Conservation (phyloP, 2,329 filamentous ascomycete species). For the Nannizziopsis arthrosporioides region DNA sequence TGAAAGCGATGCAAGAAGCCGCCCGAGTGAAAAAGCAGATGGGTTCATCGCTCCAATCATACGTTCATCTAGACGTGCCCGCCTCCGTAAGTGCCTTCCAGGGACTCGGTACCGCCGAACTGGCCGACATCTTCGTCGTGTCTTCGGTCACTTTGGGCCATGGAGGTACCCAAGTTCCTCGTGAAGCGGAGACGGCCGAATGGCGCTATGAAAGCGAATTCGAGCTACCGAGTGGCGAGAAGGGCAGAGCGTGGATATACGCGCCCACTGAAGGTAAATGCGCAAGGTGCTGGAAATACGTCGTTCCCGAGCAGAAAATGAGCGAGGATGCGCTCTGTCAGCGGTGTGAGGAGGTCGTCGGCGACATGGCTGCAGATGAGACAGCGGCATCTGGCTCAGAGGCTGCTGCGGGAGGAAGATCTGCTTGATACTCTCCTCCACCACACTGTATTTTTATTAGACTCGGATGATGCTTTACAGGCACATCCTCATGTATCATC, state of each 20-base stretch:
- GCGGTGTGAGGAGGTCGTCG: constrained; percentile 59
- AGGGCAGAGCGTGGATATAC: constrained; percentile 32
- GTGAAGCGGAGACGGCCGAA: constrained; percentile 23
- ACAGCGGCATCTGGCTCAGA: background rate
- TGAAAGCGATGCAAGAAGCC: constrained; percentile 65
- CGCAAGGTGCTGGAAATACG: constrained; percentile 77
- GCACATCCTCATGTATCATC: too few species aligned
- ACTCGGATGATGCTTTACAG: too few species aligned
- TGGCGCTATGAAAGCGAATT: constrained; percentile 37
- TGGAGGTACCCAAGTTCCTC: constrained; percentile 21
- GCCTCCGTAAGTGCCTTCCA: constrained; percentile 19
- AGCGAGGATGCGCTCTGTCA: constrained; percentile 55
- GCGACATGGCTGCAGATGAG: constrained; percentile 18
- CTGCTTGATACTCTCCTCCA: background rate
- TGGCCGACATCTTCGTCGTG: constrained; percentile 57
- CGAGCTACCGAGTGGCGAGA: constrained; percentile 24
- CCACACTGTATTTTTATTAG: too few species aligned
- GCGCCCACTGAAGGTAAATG: constrained; percentile 57
- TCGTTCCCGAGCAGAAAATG: constrained; percentile 40
- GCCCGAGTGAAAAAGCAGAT: constrained; percentile 60
- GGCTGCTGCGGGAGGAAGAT: background rate
- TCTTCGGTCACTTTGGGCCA: constrained; percentile 48
- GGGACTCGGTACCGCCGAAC: constrained; percentile 35
- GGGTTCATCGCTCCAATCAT: constrained; percentile 69
- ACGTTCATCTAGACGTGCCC: constrained; percentile 41